Evolutionary conservation across 2,329 filamentous ascomycete genomes (phyloP), one percentile per base, ranked within the genome.

Genomic region (Triangularia verruculosa): DNA sequence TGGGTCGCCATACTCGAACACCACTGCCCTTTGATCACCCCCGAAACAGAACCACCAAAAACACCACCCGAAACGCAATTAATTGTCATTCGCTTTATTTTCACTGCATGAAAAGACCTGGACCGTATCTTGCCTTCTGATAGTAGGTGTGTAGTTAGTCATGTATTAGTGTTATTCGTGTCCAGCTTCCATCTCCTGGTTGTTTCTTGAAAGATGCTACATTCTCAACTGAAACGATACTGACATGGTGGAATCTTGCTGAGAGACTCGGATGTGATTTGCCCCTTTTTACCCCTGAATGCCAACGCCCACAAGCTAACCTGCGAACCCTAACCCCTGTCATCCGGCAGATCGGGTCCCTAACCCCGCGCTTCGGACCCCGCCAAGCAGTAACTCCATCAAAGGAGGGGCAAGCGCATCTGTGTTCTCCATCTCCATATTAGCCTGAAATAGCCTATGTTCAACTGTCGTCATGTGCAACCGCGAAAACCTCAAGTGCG

Each of bases 401-500:
- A 64, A 68, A 62, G 62, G 63, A 63, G 64, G 57, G 62, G 13
- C 17, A 39, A 15, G 13, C 13, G 54, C 13, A n/a, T 39, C 32
- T 39, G 34, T n/a, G 13, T 39, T 32, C 27, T 64, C 54, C 64
- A 66, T 65, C 62, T 39, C 43, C 43, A 67, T 66, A 70, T 54
- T 70, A 70, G 68, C 63, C 69, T 70, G 68, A 70, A 69, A 62
- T 66, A 65, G 28, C 25, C 39, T 15, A 22, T 24, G 25, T 43
- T 58, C 32, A 58, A 54, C 54, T 59, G 66, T 66, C 65, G 65
- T 68, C 68, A 70, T 68, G 68, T 68, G 69, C 57, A 57, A 69
- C 65, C 39, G 9, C 52, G 52, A 55, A 59, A n/a, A 30, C 27
- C 59, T 53, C 51, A 54, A 54, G 51, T 28, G 25, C 25, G 51